Base-by-base conservation (phyloP, 306 rosid species). In the Prunus mongolica region DNA sequence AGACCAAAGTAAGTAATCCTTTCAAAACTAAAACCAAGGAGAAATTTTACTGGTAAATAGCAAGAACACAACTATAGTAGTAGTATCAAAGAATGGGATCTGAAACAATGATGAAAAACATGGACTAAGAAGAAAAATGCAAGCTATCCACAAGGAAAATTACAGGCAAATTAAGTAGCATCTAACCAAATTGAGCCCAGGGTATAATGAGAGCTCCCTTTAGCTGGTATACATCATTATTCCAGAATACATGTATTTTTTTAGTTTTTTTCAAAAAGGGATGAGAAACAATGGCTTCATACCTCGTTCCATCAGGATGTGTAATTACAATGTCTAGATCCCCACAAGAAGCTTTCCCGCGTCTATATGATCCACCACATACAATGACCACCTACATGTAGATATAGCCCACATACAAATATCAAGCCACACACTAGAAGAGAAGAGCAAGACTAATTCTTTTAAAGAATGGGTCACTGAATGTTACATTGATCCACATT, bases 281-380 rank as follows among this genome's bases (percentile, higher is more conserved):
- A 45, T 19, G 80, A 76, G 69, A 12, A 70, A 51, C 14, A 20
- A 30, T 55, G 62, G 64, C 69, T 46, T 56, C 38, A 27, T 69
- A 92, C 98, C 98, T 92, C 72, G 63, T 83, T 75, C 96, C 97
- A 89, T 95, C 96, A 56, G 96, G 96, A 84, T 95, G 97, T 38
- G 97, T 95, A 61, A 92, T 82, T 80, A 95, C 73, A 82, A 95
- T 77, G 80, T 95, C 98, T 83, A 95, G 84, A 87, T 95, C 98
- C 61, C 98, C 98, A 76, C 97, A 95, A 46, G 92, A 87, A 70
- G 96, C 86, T 87, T 90, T 95, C 65, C 98, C 96, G 24, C 97
- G 95, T 77, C 97, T 86, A 82, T 77, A 95, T 76, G 98, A 95
- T 80, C 98, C 97, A 69, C 98, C 98, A 80, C 98, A 95, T 64